A percentile compares a stretch with the other conserved stretches of the same genome.
These are phyloP conservation scores for Crucihimalaya himalaica DNA, from an alignment of 345 rosid genomes.

Conservation along the genomic window DNA sequence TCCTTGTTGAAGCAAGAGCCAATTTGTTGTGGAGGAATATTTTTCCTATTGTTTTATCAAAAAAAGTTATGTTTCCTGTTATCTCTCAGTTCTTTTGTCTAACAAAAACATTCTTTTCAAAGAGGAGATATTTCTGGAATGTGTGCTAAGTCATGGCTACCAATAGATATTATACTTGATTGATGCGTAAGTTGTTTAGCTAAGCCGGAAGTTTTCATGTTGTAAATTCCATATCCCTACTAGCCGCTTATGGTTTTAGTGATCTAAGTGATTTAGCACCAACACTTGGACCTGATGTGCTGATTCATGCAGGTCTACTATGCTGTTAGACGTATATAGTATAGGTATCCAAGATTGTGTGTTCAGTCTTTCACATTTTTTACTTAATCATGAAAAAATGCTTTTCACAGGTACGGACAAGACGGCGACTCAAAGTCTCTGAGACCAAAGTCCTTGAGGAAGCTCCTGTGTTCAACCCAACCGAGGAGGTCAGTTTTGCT, in stretches of 20 bases:
- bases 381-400: slow-evolving; percentile 24
- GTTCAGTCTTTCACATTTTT: slow-evolving; percentile 12
- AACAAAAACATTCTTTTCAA: slow-evolving; percentile 1
- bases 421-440: slow-evolving; percentile 43
- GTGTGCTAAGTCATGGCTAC: not conserved
- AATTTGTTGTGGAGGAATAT: not conserved
- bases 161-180: slow-evolving; percentile 6
- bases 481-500: slow-evolving; percentile 57
- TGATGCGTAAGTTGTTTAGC: slow-evolving; percentile 3
- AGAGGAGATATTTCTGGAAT: slow-evolving; percentile 11
- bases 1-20: not conserved
- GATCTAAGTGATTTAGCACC: not conserved
- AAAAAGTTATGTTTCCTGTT: too few species aligned
- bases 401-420: slow-evolving; percentile 45
- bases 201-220: slow-evolving; percentile 1
- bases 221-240: slow-evolving; percentile 12
- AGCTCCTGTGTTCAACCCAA: slow-evolving; percentile 66
- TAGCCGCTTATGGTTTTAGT: not conserved
- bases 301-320: not conserved
- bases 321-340: not conserved
- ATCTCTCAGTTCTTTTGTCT: not conserved
- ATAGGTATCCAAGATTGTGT: slow-evolving; percentile 1
- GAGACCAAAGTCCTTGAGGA: slow-evolving; percentile 48
- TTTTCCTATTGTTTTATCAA: not conserved
- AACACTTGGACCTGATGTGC: slow-evolving; percentile 7